These are phyloP conservation scores for Proliferodiscus dingleyae DNA, from an alignment of 2,329 filamentous ascomycete species.

Conservation along the genomic window DNA sequence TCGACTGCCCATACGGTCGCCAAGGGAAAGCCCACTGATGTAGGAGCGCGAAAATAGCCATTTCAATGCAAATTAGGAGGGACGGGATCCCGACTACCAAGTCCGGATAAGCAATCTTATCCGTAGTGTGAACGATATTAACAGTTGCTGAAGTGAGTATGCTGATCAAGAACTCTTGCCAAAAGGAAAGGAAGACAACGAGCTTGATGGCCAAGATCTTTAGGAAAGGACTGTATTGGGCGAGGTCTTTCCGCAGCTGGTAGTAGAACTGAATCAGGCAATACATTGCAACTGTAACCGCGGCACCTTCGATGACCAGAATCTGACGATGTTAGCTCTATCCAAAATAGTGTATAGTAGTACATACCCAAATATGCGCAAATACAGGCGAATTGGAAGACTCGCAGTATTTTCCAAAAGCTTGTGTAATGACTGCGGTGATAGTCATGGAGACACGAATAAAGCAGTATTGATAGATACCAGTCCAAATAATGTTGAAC, in stretches of 20 bases:
- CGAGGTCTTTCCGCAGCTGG: conserved; percentile 65
- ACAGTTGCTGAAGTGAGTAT: conserved; percentile 49
- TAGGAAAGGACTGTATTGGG: conserved; percentile 65
- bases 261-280: conserved; percentile 83
- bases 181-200: conserved; percentile 87
- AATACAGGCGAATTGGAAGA: conserved; percentile 73
- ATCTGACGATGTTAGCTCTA: conserved; percentile 38
- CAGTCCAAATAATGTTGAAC: conserved; percentile 84
- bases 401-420: conserved; percentile 68
- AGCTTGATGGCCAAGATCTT: conserved; percentile 86
- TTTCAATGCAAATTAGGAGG: conserved; percentile 75
- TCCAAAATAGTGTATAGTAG: background rate
- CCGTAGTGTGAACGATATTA: conserved; percentile 56
- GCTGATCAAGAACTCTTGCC: conserved; percentile 65
- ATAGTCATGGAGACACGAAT: conserved; percentile 76
- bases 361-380: conserved; percentile 73
- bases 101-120: conserved; percentile 64
- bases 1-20: conserved; percentile 51
- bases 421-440: conserved; percentile 68
- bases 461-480: conserved; percentile 82
- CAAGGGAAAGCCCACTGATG: conserved; percentile 82
- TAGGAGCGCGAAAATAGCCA: conserved; percentile 73
- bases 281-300: conserved; percentile 82
- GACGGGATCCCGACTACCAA: conserved; percentile 77
- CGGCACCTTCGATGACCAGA: conserved; percentile 62